Percentiles rank a stretch among this genome's conserved stretches.
These are phyloP conservation scores for Biscogniauxia marginata DNA, from an alignment of 2,329 filamentous ascomycete species.

Conservation along the genomic window DNA sequence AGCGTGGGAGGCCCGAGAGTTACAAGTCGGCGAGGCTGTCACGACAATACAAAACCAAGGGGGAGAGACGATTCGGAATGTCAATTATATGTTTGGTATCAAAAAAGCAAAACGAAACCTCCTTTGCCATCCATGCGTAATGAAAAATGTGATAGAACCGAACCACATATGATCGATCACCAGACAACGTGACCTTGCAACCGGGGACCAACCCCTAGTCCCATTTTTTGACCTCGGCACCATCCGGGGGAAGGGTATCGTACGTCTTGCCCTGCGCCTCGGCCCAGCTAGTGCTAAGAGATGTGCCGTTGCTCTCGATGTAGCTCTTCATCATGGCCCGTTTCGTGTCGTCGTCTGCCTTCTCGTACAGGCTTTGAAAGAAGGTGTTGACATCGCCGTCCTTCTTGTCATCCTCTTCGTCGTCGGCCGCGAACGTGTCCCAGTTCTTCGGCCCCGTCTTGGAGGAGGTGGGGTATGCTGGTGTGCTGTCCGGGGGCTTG, in stretches of 20 bases:
- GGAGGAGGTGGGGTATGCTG: slow-evolving; percentile 83
- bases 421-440: slow-evolving; percentile 67
- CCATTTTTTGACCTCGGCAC: slow-evolving; percentile 76
- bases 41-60: background rate
- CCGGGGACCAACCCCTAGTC: slow-evolving; percentile 4
- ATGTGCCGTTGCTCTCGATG: slow-evolving; percentile 88
- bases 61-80: background rate
- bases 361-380: slow-evolving; percentile 86
- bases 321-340: slow-evolving; percentile 99
- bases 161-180: background rate
- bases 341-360: slow-evolving; percentile 73
- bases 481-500: slow-evolving; percentile 32
- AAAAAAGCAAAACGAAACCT: background rate
- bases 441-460: slow-evolving; percentile 83
- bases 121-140: slow-evolving; percentile 5
- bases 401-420: slow-evolving; percentile 55
- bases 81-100: slow-evolving; percentile 10
- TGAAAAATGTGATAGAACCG: slow-evolving; percentile 1
- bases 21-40: background rate
- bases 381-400: slow-evolving; percentile 71
- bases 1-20: background rate
- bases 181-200: background rate
- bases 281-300: slow-evolving; percentile 87
- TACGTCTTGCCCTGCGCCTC: slow-evolving; percentile 74
- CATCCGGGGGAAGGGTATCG: slow-evolving; percentile 71